Evolutionary conservation across 2,329 filamentous ascomycete species (phyloP), one percentile per base, ranked within the genome.

Genomic region (Aspergillus calidoustus): DNA sequence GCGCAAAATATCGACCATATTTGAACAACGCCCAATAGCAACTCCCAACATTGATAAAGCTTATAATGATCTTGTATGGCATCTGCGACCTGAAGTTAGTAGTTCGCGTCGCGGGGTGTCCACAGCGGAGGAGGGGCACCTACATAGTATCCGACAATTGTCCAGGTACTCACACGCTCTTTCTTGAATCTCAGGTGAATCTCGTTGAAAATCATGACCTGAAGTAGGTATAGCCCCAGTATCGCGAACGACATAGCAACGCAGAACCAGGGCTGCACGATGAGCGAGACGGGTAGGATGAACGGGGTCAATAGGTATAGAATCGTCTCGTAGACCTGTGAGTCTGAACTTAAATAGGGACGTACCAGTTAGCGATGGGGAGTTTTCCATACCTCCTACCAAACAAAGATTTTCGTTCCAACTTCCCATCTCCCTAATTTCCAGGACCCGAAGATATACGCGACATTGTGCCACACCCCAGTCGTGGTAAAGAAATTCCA

Each of bases 401-500:
- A 77, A n/a, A 83, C 81, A 48, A 81, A 82, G 11, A 83, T 66
- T 69, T 84, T 84, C 1, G 81, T 74, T 3, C 80, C 80, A 19
- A 84, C 63, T 63, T 84, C 82, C 74, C 77, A 82, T 71, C 73
- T 78, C 4, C 81, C 81, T 7, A 84, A 72, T 58, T 79, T 80
- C 82, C 82, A 84, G 61, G 73, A 77, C 13, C 69, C 70, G 1
- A 83, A 58, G 19, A 84, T 79, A 57, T 84, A 84, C 4, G 69
- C 66, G 65, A 82, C 69, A 64, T 83, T 80, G 66, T 82, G 80
- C 68, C 74, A 83, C 68, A 84, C 76, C 13, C 82, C 77, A 47
- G 80, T 80, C 2, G 83, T 78, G 56, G 83, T 81, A 71, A 84
- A 84, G 70, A 83, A 84, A 54, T 84, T 84, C 82, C 82, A 84